These are phyloP conservation scores for Salix dunnii DNA, from an alignment of 345 rosid genomes.

Conservation along the genomic window DNA sequence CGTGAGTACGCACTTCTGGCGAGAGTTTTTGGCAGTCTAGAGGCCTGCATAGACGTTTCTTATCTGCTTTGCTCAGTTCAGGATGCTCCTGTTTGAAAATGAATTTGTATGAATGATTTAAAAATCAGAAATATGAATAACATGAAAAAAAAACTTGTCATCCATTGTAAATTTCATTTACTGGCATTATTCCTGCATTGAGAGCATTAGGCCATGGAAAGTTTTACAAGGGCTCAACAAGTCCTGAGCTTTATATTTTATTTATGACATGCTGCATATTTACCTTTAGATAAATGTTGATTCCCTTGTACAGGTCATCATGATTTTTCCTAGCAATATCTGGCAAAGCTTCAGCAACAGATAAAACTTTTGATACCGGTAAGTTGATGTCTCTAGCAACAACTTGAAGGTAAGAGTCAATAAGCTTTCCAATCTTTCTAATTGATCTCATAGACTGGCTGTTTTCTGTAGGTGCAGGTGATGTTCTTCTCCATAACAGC, in stretches of 20 bases:
- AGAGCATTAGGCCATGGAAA: neutral
- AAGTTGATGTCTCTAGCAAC: slow-evolving; percentile 60
- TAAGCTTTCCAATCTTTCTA: slow-evolving; percentile 61
- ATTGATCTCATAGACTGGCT: slow-evolving; percentile 44
- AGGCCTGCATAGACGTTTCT: slow-evolving; percentile 67
- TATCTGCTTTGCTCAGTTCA: slow-evolving; percentile 74
- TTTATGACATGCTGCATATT: neutral
- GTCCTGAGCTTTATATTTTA: neutral
- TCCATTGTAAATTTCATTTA: no score
- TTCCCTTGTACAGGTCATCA: slow-evolving; percentile 82
- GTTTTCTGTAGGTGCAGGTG: slow-evolving; percentile 42
- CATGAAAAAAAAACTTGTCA: neutral
- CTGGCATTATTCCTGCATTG: no score
- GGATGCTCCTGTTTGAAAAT: slow-evolving; percentile 67
- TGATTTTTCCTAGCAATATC: slow-evolving; percentile 61
- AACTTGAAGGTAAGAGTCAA: slow-evolving; percentile 76
- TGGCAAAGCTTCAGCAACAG: slow-evolving; percentile 75
- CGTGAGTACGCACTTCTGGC: slow-evolving; percentile 78
- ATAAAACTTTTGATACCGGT: slow-evolving; percentile 52
- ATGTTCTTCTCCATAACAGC: slow-evolving; percentile 65
- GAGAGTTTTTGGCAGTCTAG: slow-evolving; percentile 95
- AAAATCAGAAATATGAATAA: neutral
- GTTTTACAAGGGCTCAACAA: neutral
- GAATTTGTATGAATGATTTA: neutral
- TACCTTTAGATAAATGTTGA: slow-evolving; percentile 88